Evolutionary conservation across 2,329 filamentous ascomycete species (phyloP).

Genomic region (Cercospora berteroae): DNA sequence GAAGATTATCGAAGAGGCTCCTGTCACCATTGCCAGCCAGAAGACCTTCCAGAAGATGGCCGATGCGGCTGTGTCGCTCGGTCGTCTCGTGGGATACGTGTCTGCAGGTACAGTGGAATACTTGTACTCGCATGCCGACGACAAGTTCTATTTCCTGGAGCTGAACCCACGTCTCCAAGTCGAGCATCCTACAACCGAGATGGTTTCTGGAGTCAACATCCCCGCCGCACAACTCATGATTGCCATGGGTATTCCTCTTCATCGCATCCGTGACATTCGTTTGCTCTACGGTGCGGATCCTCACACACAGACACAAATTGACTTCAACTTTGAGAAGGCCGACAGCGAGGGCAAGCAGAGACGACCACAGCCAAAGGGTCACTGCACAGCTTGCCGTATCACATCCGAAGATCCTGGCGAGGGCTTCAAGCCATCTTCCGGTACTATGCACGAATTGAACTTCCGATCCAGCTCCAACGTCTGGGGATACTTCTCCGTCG

Average conservation of each 20-base stretch:
- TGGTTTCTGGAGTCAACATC: slow-evolving; percentile 97
- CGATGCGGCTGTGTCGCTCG: slow-evolving; percentile 89
- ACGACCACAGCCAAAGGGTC: slow-evolving; percentile 87
- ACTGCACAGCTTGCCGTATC: slow-evolving; percentile 98
- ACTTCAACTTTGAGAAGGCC: slow-evolving; percentile 92
- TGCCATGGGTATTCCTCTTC: slow-evolving; percentile 95
- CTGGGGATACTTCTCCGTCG: slow-evolving; percentile 99
- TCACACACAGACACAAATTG: slow-evolving; percentile 79
- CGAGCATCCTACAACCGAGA: slow-evolving; percentile 98
- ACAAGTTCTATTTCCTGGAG: slow-evolving; percentile 99
- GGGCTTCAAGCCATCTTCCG: slow-evolving; percentile 98
- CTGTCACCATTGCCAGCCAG: slow-evolving; percentile 89
- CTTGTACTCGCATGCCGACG: slow-evolving; percentile 93
- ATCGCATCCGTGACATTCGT: slow-evolving; percentile 93
- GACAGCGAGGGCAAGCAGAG: slow-evolving; percentile 81
- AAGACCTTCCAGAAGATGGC: slow-evolving; percentile 95
- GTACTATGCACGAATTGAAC: slow-evolving; percentile 98
- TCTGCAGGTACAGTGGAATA: slow-evolving; percentile 99
- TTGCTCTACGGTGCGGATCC: slow-evolving; percentile 94
- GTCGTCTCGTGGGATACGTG: slow-evolving; percentile 93
- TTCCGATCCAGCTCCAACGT: slow-evolving; percentile 98
- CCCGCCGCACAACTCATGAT: slow-evolving; percentile 97
- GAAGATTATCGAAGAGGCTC: slow-evolving; percentile 99
- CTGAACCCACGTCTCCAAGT: slow-evolving; percentile 98
- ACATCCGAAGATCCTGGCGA: slow-evolving; percentile 98